A percentile compares a stretch with the other conserved stretches of the same genome.
Conservation (phyloP, 1,284 basidiomycete species). For the Xerocomus amazonicus region DNA sequence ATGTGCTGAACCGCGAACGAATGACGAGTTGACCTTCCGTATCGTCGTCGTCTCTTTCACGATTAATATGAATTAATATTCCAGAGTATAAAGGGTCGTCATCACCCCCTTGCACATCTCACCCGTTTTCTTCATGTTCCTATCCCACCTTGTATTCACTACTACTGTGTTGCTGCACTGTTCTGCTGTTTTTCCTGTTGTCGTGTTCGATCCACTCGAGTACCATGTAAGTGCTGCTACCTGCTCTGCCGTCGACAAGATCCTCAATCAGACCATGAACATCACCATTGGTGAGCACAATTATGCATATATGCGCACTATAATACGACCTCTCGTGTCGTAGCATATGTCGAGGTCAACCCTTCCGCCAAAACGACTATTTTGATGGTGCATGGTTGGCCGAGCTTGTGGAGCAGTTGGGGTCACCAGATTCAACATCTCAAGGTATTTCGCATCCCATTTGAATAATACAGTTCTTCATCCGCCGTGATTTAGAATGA, state of each 20-base stretch:
- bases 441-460: slow-evolving; percentile 36
- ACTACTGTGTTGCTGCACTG: slow-evolving; percentile 5
- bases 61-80: no score
- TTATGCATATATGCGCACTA: slow-evolving; percentile 1
- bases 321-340: not conserved
- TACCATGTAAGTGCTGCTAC: slow-evolving; percentile 35
- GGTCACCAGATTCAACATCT: slow-evolving; percentile 63
- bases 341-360: slow-evolving; percentile 66
- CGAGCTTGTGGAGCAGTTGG: slow-evolving; percentile 70
- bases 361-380: slow-evolving; percentile 46
- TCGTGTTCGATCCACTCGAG: slow-evolving; percentile 38
- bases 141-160: slow-evolving; percentile 4
- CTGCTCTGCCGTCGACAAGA: slow-evolving; percentile 41
- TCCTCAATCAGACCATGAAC: slow-evolving; percentile 26
- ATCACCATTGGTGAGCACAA: slow-evolving; percentile 38
- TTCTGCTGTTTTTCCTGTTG: not conserved
- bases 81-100: slow-evolving; percentile 2
- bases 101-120: not conserved
- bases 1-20: no score
- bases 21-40: no score
- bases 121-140: slow-evolving; percentile 6
- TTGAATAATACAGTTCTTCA: not conserved
- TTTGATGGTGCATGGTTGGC: slow-evolving; percentile 73
- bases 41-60: no score
- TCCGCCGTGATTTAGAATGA: slow-evolving; percentile 10